Percentiles rank a stretch among this genome's conserved stretches.
Evolutionary conservation across 345 rosid species (phyloP).

Genomic region (Triadica sebifera): DNA sequence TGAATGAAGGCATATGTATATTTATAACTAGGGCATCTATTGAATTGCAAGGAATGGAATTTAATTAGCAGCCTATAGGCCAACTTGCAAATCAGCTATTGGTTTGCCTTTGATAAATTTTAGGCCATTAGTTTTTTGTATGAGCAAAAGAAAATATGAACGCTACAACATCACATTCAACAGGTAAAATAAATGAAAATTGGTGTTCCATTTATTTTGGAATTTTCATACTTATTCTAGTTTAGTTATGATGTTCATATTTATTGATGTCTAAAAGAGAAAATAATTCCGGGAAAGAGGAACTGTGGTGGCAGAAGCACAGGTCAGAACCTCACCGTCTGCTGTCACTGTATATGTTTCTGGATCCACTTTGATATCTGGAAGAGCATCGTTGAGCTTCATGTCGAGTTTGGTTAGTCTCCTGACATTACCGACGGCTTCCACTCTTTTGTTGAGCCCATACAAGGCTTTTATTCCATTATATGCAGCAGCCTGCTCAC

Average conservation of each 20-base stretch:
- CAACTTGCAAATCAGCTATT: no score
- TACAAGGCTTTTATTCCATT: conserved; percentile 55
- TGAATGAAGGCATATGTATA: no score
- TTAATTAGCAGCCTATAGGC: no score
- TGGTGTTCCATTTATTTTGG: no score
- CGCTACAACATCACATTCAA: no score
- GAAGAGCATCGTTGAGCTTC: conserved; percentile 87
- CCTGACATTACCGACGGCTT: conserved; percentile 70
- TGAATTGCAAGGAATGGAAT: no score
- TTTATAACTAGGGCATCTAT: no score
- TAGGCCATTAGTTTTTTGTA: not conserved
- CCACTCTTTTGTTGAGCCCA: conserved; percentile 70
- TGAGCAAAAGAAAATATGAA: not conserved
- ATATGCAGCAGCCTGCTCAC: conserved; percentile 54
- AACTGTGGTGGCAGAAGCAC: conserved; percentile 65
- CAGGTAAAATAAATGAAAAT: no score
- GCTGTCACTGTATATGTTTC: conserved; percentile 79
- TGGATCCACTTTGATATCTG: conserved; percentile 73
- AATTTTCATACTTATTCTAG: no score
- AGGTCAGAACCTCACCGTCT: conserved; percentile 56
- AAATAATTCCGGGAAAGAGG: conserved; percentile 90
- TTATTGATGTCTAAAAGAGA: conserved; percentile 50
- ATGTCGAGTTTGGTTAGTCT: conserved; percentile 78
- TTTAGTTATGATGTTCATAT: no score
- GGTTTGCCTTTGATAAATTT: no score